Evolutionary conservation across 108 stramenopile genomes (phyloP).

Genomic region (Ochromonas danica): DNA sequence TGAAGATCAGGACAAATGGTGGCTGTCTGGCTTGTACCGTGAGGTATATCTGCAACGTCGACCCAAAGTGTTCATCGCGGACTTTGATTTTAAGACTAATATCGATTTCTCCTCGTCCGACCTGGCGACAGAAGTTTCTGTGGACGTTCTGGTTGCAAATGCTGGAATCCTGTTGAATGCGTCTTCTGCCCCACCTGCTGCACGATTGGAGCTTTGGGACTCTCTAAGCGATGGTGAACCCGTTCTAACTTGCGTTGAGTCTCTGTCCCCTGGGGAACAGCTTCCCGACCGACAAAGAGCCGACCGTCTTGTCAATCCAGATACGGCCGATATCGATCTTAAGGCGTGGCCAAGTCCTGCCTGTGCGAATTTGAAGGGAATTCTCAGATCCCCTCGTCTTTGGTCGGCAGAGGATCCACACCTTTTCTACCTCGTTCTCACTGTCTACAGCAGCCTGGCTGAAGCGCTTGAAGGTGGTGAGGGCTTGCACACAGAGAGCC

Average conservation of each 20-base stretch:
- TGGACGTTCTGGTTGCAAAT: neutral
- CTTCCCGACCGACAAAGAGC: neutral
- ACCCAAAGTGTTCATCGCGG: constrained; percentile 60
- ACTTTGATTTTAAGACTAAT: constrained; percentile 57
- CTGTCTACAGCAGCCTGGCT: neutral
- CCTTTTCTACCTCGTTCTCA: constrained; percentile 71
- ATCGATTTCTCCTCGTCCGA: neutral
- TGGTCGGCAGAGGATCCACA: constrained; percentile 78
- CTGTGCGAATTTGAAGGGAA: neutral
- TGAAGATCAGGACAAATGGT: constrained; percentile 96
- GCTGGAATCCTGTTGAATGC: neutral
- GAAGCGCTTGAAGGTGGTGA: constrained; percentile 33
- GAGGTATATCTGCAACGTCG: constrained; percentile 74
- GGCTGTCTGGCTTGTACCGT: constrained; percentile 86
- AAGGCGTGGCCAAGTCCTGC: neutral
- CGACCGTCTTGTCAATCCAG: neutral
- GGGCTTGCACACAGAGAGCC: constrained; percentile 66
- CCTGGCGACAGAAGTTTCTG: neutral
- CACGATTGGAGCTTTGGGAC: neutral
- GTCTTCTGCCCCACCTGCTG: neutral
- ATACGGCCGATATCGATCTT: neutral
- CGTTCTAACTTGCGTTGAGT: too few relatives aligned
- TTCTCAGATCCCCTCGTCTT: constrained; percentile 33
- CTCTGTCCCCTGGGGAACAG: neutral
- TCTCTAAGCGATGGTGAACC: neutral